A percentile compares a stretch with the other conserved stretches of the same genome.
These are phyloP conservation scores for Starmerella stigmatis DNA, from an alignment of 805 yeast species.

Conservation along the genomic window DNA sequence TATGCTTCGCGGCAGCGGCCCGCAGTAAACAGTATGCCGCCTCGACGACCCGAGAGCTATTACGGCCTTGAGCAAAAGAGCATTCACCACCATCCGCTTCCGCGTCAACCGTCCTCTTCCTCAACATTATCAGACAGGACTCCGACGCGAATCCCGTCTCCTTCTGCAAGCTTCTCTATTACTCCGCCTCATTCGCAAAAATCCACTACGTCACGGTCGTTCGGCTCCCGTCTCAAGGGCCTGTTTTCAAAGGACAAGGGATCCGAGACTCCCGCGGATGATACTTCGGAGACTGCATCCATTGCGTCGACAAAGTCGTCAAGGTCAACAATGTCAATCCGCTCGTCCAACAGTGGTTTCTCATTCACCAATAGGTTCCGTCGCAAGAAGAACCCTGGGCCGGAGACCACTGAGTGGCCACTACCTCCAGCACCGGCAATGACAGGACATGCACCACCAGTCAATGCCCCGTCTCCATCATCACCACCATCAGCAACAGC, in stretches of 20 bases:
- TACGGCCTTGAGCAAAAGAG: background rate
- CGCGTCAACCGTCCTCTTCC: background rate
- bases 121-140: background rate
- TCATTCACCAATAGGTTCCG: slow-evolving; percentile 13
- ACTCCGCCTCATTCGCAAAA: background rate
- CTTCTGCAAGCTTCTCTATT: background rate
- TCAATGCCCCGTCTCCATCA: background rate
- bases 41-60: slow-evolving; percentile 3
- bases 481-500: no score
- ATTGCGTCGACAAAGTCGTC: slow-evolving; percentile 25
- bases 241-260: slow-evolving; percentile 1
- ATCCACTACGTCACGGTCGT: slow-evolving; percentile 7
- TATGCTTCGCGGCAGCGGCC: slow-evolving; percentile 5
- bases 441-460: background rate
- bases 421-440: slow-evolving; percentile 1
- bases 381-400: background rate
- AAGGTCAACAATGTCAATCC: slow-evolving; percentile 26
- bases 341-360: slow-evolving; percentile 19
- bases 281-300: slow-evolving; percentile 21
- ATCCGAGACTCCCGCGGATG: background rate
- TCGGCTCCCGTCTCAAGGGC: slow-evolving; percentile 5
- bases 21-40: background rate
- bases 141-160: no score
- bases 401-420: background rate
- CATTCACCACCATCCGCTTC: background rate